Percentiles rank a stretch among this genome's conserved stretches.
Evolutionary conservation across 2,329 filamentous ascomycete genomes (phyloP).

Genomic region (Mariannaea sp.): DNA sequence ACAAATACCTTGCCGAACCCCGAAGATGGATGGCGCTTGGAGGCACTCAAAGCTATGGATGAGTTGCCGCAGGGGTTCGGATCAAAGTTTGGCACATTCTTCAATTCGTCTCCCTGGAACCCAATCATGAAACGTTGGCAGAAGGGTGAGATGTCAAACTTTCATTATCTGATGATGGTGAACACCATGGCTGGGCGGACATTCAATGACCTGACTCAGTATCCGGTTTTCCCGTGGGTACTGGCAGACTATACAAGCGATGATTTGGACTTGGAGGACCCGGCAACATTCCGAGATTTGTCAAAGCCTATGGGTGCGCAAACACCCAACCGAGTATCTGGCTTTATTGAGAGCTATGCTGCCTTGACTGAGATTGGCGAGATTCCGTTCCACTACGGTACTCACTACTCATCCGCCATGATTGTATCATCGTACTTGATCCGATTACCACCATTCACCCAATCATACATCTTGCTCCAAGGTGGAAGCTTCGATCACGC

Average conservation of each 20-base stretch:
- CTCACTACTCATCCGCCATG: slow-evolving; percentile 99
- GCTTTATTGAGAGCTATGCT: slow-evolving; percentile 83
- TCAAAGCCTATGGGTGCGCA: slow-evolving; percentile 98
- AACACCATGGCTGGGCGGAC: slow-evolving; percentile 97
- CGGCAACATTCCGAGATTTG: slow-evolving; percentile 84
- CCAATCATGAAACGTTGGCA: slow-evolving; percentile 90
- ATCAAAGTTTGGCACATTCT: slow-evolving; percentile 89
- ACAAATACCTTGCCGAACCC: slow-evolving; percentile 72
- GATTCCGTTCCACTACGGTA: slow-evolving; percentile 94
- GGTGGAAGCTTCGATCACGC: slow-evolving; percentile 97
- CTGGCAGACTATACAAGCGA: slow-evolving; percentile 94
- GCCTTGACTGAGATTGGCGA: slow-evolving; percentile 92
- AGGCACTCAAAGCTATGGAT: slow-evolving; percentile 73
- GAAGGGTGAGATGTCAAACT: slow-evolving; percentile 94
- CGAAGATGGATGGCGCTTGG: slow-evolving; percentile 90
- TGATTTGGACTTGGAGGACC: slow-evolving; percentile 84
- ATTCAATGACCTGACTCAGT: slow-evolving; percentile 97
- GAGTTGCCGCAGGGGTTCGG: slow-evolving; percentile 69
- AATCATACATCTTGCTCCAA: slow-evolving; percentile 91
- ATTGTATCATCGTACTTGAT: slow-evolving; percentile 97
- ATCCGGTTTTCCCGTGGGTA: slow-evolving; percentile 97
- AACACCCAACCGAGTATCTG: slow-evolving; percentile 72
- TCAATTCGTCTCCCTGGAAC: slow-evolving; percentile 80
- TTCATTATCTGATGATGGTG: slow-evolving; percentile 97
- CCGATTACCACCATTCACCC: slow-evolving; percentile 91